These are phyloP conservation scores for Entomortierella lignicola DNA, from an alignment of 192 early-diverging fungal genomes.

Conservation along the genomic window DNA sequence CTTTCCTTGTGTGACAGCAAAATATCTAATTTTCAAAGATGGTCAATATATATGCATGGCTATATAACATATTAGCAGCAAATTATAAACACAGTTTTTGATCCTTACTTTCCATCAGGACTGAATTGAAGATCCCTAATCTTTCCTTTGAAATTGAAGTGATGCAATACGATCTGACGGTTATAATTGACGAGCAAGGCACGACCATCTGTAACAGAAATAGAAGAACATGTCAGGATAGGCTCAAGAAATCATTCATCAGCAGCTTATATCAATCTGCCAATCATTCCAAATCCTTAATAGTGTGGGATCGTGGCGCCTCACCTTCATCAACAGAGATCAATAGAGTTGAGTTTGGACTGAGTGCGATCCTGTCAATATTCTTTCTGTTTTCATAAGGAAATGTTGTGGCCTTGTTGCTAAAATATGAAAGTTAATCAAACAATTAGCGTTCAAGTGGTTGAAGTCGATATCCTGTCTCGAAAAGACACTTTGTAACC, in stretches of 20 bases:
- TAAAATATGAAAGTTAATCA: conserved; percentile 26
- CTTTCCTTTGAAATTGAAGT: conserved; percentile 87
- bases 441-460: too few relatives aligned
- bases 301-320: not conserved
- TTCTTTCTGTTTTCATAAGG: conserved; percentile 95
- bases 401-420: conserved; percentile 92
- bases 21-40: conserved; percentile 52
- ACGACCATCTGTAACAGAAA: conserved; percentile 80
- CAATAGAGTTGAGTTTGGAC: conserved; percentile 89
- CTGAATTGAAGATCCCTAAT: conserved; percentile 91
- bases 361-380: conserved; percentile 88
- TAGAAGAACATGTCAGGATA: too few relatives aligned
- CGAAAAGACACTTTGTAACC: too few relatives aligned
- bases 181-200: conserved; percentile 88
- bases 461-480: too few relatives aligned
- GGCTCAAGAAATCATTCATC: too few relatives aligned
- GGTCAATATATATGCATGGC: not conserved
- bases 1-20: conserved; percentile 91
- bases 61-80: not conserved
- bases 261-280: too few relatives aligned
- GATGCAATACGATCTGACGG: conserved; percentile 86
- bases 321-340: conserved; percentile 92
- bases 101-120: conserved; percentile 83
- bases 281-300: not conserved
- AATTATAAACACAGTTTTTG: not conserved